A percentile compares a stretch with the other conserved stretches of the same genome.
These are phyloP conservation scores for Toxicodendron radicans DNA, from an alignment of 345 rosid species.

Conservation along the genomic window DNA sequence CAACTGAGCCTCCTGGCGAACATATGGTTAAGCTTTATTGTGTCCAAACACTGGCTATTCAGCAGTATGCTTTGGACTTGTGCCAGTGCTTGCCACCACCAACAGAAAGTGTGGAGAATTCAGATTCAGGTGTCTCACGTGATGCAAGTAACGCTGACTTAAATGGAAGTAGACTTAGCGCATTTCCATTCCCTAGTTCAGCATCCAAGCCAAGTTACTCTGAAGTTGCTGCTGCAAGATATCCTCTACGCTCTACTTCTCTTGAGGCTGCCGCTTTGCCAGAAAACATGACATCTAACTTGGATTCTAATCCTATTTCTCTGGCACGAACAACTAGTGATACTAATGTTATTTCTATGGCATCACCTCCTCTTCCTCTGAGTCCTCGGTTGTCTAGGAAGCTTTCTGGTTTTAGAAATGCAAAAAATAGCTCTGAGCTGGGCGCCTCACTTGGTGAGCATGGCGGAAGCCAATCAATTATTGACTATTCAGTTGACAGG, in stretches of 20 bases:
- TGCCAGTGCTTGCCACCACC: slow-evolving; percentile 77
- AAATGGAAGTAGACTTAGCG: slow-evolving; percentile 39
- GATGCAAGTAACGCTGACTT: slow-evolving; percentile 40
- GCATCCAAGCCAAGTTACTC: slow-evolving; percentile 40
- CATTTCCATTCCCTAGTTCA: slow-evolving; percentile 36
- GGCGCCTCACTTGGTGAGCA: slow-evolving; percentile 41
- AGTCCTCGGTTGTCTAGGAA: slow-evolving; percentile 62
- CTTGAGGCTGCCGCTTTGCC: slow-evolving; percentile 33
- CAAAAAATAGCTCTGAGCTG: slow-evolving; percentile 39
- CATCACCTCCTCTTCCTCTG: slow-evolving; percentile 50
- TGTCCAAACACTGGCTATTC: slow-evolving; percentile 90
- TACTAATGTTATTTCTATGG: slow-evolving; percentile 40
- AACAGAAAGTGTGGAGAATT: slow-evolving; percentile 53
- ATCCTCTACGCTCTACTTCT: slow-evolving; percentile 39
- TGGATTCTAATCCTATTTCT: slow-evolving; percentile 43
- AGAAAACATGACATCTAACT: slow-evolving; percentile 30
- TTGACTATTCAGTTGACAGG: slow-evolving; percentile 57
- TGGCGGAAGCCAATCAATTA: slow-evolving; percentile 40
- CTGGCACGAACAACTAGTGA: slow-evolving; percentile 43
- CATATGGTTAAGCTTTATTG: slow-evolving; percentile 74
- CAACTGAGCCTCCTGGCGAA: slow-evolving; percentile 62
- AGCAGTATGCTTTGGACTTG: slow-evolving; percentile 85
- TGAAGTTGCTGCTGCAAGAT: slow-evolving; percentile 29
- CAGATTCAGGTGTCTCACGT: slow-evolving; percentile 38
- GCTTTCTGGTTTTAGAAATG: slow-evolving; percentile 47